These are phyloP conservation scores for Phytopythium boreale DNA, from an alignment of 352 stramenopile species.

Conservation along the genomic window DNA sequence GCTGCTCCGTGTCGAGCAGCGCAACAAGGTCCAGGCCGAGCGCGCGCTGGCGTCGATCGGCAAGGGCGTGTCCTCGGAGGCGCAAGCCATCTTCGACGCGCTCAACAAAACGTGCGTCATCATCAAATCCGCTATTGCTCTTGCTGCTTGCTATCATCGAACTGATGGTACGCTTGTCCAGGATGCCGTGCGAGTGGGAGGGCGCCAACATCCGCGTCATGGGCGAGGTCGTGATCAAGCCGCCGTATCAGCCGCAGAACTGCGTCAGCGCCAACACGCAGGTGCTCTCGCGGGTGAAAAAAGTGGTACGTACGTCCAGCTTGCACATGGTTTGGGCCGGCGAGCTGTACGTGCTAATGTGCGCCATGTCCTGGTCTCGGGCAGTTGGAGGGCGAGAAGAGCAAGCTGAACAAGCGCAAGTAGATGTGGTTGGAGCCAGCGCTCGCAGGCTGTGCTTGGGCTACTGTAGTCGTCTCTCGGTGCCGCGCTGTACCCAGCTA, in stretches of 20 bases:
- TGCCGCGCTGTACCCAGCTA: neutral
- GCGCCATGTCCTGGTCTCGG: constrained; percentile 1
- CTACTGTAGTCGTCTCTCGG: neutral
- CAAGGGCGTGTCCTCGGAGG: constrained; percentile 62
- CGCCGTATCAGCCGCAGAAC: constrained; percentile 77
- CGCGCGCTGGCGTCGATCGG: constrained; percentile 78
- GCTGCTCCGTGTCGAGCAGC: constrained; percentile 68
- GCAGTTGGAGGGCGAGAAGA: constrained; percentile 71
- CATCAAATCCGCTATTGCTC: neutral
- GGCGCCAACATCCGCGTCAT: constrained; percentile 81
- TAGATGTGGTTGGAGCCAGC: constrained; percentile 15
- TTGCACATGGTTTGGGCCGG: neutral
- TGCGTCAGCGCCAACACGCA: constrained; percentile 72
- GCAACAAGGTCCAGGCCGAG: constrained; percentile 66
- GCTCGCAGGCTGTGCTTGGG: neutral
- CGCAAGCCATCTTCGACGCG: constrained; percentile 82
- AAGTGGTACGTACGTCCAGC: constrained; percentile 56
- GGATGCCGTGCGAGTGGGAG: constrained; percentile 86
- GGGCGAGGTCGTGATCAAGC: constrained; percentile 81
- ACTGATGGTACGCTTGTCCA: constrained; percentile 13
- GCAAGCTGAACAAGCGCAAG: constrained; percentile 64
- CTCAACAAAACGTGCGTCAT: constrained; percentile 84
- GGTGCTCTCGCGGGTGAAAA: constrained; percentile 79
- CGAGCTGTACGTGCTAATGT: neutral
- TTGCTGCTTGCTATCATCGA: neutral